Evolutionary conservation across 768 basidiomycete genomes (phyloP), one percentile per base, ranked within the genome.

Genomic region (Lactarius psammicola): DNA sequence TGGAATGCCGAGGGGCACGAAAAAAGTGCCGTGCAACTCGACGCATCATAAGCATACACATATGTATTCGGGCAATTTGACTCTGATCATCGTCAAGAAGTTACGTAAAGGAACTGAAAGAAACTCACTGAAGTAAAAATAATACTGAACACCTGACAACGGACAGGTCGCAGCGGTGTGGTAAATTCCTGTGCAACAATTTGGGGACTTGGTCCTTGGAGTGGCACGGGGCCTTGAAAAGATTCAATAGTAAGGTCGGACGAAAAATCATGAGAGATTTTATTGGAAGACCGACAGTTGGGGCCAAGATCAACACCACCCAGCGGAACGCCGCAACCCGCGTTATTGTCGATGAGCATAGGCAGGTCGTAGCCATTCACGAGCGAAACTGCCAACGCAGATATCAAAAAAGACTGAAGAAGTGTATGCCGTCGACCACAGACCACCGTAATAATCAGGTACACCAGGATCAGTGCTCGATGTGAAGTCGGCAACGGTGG

Each of bases 101-200:
- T 17, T 7, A 30, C 20, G 42, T 44, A 6, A n/a, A 7, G 18
- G 42, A 20, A 18, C 42, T 44, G 42, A 20, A 44, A 44, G 42
- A 8, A 8, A n/a, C 42, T n/a, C 20, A 44, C 42, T 44, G 20
- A 44, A 44, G 20, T 44, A 40, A 5, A 23, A 72, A 70, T 81
- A 81, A 70, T 75, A 78, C n/a, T 60, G 67, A 10, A 80, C 78
- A 23, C 77, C 77, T 3, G 82, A 82, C 13, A 77, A 67, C 20
- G 85, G 87, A 73, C 87, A 89, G 0, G 85, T 87, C 13, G 71
- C 74, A 1, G 85, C 74, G 7, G 84, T 85, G 73, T 74, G 75
- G 75, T 81, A 77, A 46, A 72, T 74, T 15, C 88, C 88, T 18
- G 81, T n/a, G n/a, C 88, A 90, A 74, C 88, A 89, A 71, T 88